Conservation (phyloP, 2,329 filamentous ascomycete genomes). For the Penicillium expansum region DNA sequence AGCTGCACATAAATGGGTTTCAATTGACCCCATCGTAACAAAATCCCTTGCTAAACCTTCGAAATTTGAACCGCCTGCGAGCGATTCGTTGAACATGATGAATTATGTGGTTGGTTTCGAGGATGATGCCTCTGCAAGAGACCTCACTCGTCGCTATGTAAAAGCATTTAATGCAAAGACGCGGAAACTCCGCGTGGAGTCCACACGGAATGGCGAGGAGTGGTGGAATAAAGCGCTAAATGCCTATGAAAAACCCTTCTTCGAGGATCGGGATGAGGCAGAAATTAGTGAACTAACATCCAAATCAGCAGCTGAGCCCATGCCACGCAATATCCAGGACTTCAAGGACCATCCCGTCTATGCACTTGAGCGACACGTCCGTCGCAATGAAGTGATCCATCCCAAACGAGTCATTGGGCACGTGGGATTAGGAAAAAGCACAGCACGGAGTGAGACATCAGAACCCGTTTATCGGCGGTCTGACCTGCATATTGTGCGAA, state of each 20-base stretch:
- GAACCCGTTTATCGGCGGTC: constrained; percentile 79
- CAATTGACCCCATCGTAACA: constrained; percentile 81
- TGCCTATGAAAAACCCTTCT: constrained; percentile 43
- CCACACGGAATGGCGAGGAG: constrained; percentile 52
- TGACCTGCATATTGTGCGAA: constrained; percentile 76
- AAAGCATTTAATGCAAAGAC: constrained; percentile 92
- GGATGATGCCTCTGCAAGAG: constrained; percentile 70
- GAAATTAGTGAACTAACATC: constrained; percentile 75
- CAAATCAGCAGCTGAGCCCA: constrained; percentile 71
- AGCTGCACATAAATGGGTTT: constrained; percentile 86
- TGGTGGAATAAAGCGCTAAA: constrained; percentile 55
- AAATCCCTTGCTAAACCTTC: constrained; percentile 71
- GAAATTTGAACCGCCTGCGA: constrained; percentile 77
- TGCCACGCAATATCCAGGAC: constrained; percentile 81
- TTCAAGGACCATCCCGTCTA: constrained; percentile 84
- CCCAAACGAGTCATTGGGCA: constrained; percentile 73
- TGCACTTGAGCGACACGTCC: constrained; percentile 80
- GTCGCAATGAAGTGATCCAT: constrained; percentile 76
- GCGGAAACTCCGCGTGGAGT: constrained; percentile 74
- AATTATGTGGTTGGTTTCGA: constrained; percentile 85
- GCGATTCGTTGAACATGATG: constrained; percentile 72
- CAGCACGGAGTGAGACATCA: constrained; percentile 51
- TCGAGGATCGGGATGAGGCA: constrained; percentile 71
- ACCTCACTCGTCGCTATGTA: constrained; percentile 83
- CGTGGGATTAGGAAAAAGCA: constrained; percentile 55